Conservation (phyloP, 2,329 filamentous ascomycete species). For the Tolypocladium sp. region DNA sequence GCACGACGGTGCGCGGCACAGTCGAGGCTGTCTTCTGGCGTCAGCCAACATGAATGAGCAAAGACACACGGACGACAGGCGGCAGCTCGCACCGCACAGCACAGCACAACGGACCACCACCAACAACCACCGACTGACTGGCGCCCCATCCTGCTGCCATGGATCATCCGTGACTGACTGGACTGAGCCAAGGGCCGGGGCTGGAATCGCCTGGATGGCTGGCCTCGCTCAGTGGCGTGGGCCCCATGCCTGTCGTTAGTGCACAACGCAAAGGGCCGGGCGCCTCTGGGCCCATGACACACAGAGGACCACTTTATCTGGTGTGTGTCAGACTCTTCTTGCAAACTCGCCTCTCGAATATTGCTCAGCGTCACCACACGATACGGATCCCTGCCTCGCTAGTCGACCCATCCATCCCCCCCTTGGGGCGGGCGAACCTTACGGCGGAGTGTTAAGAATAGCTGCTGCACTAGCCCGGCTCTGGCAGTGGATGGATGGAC, state of each 20-base stretch:
- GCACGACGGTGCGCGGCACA: slow-evolving; percentile 1
- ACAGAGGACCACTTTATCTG: slow-evolving; percentile 30
- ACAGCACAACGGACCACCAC: neutral
- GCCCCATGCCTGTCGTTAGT: slow-evolving; percentile 14
- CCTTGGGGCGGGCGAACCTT: slow-evolving; percentile 21
- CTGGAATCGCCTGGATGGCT: slow-evolving; percentile 7
- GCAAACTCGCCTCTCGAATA: slow-evolving; percentile 36
- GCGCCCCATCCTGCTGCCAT: neutral
- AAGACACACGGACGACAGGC: neutral
- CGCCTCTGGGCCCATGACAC: slow-evolving; percentile 15
- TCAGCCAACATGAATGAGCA: neutral
- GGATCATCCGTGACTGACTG: neutral
- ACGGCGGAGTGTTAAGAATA: slow-evolving; percentile 31
- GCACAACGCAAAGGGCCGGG: slow-evolving; percentile 16
- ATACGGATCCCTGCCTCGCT: slow-evolving; percentile 19
- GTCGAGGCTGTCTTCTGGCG: slow-evolving; percentile 5
- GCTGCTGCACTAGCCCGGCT: slow-evolving; percentile 25
- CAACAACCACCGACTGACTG: neutral
- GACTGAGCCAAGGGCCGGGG: slow-evolving; percentile 3
- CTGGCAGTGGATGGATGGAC: neutral
- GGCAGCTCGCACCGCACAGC: neutral
- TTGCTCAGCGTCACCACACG: slow-evolving; percentile 36
- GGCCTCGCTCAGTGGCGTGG: slow-evolving; percentile 7
- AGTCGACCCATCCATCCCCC: slow-evolving; percentile 15
- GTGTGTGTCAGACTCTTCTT: slow-evolving; percentile 36